Evolutionary conservation across 176 grass and related monocot genomes (phyloP).

Genomic region (Paspalum notatum): DNA sequence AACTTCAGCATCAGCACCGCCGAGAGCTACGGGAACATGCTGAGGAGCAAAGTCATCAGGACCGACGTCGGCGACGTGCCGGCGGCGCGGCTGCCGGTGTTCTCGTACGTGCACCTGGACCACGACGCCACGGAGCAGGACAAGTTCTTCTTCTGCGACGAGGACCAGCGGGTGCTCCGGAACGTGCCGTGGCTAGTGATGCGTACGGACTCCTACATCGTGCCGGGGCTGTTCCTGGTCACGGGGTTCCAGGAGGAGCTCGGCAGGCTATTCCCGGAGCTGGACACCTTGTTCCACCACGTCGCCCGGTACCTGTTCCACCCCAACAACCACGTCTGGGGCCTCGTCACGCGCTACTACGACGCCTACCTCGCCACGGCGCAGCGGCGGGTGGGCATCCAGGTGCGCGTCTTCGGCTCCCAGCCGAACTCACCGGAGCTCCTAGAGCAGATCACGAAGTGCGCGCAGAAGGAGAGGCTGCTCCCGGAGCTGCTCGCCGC

Average conservation of each 20-base stretch:
- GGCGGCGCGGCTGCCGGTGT: conserved; percentile 10
- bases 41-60: conserved; percentile 35
- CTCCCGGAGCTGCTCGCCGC: not conserved
- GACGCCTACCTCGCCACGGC: conserved; percentile 47
- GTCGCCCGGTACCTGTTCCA: conserved; percentile 67
- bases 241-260: conserved; percentile 51
- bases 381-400: conserved; percentile 48
- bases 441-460: conserved; percentile 43
- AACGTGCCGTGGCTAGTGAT: conserved; percentile 60
- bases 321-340: conserved; percentile 70
- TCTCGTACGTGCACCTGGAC: conserved; percentile 51
- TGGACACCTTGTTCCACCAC: conserved; percentile 69
- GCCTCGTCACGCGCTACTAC: conserved; percentile 65
- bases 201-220: conserved; percentile 63
- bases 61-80: not conserved
- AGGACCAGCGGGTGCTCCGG: conserved; percentile 56
- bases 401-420: conserved; percentile 49
- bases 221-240: conserved; percentile 57
- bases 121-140: conserved; percentile 26
- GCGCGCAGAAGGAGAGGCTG: conserved; percentile 29
- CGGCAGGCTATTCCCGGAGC: conserved; percentile 57
- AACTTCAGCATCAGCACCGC: conserved; percentile 50
- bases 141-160: conserved; percentile 63
- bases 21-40: conserved; percentile 57
- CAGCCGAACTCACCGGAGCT: conserved; percentile 25